These are phyloP conservation scores for Neurospora discreta DNA, from an alignment of 495 filamentous ascomycete species.

Conservation along the genomic window DNA sequence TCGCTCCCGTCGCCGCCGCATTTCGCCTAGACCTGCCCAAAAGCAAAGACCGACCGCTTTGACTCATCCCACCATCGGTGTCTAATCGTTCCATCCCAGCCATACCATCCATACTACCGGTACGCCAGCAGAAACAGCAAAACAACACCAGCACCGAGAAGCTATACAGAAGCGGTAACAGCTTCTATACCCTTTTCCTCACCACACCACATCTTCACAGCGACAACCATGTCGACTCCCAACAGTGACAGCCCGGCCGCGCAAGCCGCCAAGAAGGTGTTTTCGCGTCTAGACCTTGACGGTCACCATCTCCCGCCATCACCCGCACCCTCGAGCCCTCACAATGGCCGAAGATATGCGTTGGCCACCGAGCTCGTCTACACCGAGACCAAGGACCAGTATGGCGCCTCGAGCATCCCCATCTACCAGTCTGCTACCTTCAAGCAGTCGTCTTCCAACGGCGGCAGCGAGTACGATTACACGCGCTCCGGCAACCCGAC, in stretches of 20 bases:
- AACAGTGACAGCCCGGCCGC: slow-evolving; percentile 14
- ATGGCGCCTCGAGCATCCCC: slow-evolving; percentile 86
- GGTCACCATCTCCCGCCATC: slow-evolving; percentile 90
- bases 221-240: slow-evolving; percentile 25
- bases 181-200: not conserved
- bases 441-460: slow-evolving; percentile 73
- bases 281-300: slow-evolving; percentile 68
- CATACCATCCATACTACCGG: not conserved
- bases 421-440: slow-evolving; percentile 99
- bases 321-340: slow-evolving; percentile 84
- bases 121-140: not conserved
- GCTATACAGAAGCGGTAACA: not conserved
- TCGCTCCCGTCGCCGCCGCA: not conserved
- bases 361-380: slow-evolving; percentile 93
- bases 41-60: not conserved
- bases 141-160: not conserved
- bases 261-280: slow-evolving; percentile 49
- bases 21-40: not conserved
- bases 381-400: slow-evolving; percentile 90
- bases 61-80: not conserved
- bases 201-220: not conserved
- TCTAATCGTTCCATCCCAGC: not conserved
- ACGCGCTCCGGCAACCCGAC: slow-evolving; percentile 95
- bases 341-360: slow-evolving; percentile 70
- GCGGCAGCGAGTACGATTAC: slow-evolving; percentile 91